Conservation (phyloP, 129 eudicot species). For the Tagetes erecta region DNA sequence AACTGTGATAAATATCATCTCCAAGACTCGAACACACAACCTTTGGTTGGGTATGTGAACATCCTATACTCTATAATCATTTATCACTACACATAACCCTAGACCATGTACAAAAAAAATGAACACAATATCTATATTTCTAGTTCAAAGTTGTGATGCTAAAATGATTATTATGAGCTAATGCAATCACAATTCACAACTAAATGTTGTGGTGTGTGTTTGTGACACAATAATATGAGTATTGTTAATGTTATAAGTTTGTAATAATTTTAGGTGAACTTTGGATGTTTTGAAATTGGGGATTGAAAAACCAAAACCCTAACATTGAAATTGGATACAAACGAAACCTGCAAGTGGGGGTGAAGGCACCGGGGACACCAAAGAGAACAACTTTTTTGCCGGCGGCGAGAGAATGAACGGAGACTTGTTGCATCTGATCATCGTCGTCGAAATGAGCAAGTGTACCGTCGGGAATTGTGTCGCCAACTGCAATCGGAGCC, state of each 20-base stretch:
- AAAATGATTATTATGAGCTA: background rate
- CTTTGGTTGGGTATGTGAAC: too few species aligned
- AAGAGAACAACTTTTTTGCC: slow-evolving; percentile 84
- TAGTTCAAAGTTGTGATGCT: background rate
- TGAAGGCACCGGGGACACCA: slow-evolving; percentile 94
- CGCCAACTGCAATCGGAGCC: slow-evolving; percentile 88
- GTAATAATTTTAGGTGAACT: background rate
- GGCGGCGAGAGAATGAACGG: slow-evolving; percentile 89
- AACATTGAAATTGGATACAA: background rate
- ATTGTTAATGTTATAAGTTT: background rate
- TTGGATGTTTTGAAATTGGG: background rate
- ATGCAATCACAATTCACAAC: background rate
- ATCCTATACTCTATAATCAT: too few species aligned
- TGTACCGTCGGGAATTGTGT: slow-evolving; percentile 76
- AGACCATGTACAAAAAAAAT: too few species aligned
- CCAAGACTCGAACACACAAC: too few species aligned
- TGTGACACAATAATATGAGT: too few species aligned
- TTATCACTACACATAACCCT: too few species aligned
- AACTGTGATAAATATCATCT: too few species aligned
- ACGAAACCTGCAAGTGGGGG: slow-evolving; percentile 85
- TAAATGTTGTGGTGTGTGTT: background rate
- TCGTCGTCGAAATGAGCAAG: slow-evolving; percentile 58
- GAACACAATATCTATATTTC: too few species aligned
- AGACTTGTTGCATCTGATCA: slow-evolving; percentile 63
- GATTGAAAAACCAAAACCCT: slow-evolving; percentile 22